Percentiles rank a stretch among this genome's conserved stretches.
phyloP scores from a whole-genome alignment of 805 yeast species.

The Citeromyces matritensis region DNA sequence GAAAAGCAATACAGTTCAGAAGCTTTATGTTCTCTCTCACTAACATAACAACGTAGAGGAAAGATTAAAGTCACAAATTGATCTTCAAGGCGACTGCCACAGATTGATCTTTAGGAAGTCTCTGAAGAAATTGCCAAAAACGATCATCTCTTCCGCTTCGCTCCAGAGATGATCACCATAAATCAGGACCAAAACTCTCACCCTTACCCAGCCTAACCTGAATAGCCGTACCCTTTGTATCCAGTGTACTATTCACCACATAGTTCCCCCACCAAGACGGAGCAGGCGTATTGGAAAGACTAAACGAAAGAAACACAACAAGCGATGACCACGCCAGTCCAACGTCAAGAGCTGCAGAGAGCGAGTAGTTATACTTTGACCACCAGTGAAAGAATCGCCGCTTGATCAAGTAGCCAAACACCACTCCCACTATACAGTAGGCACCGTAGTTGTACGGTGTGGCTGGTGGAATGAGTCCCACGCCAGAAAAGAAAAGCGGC shows the following conservation, averaged over 20 bases:
- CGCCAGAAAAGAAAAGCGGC: conserved; percentile 48
- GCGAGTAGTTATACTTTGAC: conserved; percentile 59
- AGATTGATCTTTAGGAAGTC: too few species aligned
- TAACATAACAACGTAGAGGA: too few species aligned
- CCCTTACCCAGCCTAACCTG: conserved; percentile 21
- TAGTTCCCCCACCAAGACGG: conserved; percentile 58
- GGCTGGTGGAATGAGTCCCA: conserved; percentile 62
- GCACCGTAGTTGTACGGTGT: conserved; percentile 53
- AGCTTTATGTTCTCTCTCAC: too few species aligned
- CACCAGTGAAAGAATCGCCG: conserved; percentile 52
- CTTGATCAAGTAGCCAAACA: conserved; percentile 41
- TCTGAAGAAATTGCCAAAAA: too few species aligned
- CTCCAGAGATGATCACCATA: conserved; percentile 21
- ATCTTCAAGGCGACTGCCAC: too few species aligned
- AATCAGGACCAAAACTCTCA: conserved; percentile 28
- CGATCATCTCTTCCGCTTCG: too few species aligned
- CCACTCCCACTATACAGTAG: conserved; percentile 36
- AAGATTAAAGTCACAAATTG: too few species aligned
- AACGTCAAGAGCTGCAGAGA: conserved; percentile 51
- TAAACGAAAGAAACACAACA: conserved; percentile 35
- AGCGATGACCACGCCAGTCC: conserved; percentile 54
- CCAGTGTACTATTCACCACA: conserved; percentile 22
- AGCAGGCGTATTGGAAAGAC: conserved; percentile 19
- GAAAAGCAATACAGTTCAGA: too few species aligned
- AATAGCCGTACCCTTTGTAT: conserved; percentile 17